Evolutionary conservation across 371 early-diverging fungal species (phyloP), one percentile per base, ranked within the genome.

Genomic region (Choanephora cucurbitarum): DNA sequence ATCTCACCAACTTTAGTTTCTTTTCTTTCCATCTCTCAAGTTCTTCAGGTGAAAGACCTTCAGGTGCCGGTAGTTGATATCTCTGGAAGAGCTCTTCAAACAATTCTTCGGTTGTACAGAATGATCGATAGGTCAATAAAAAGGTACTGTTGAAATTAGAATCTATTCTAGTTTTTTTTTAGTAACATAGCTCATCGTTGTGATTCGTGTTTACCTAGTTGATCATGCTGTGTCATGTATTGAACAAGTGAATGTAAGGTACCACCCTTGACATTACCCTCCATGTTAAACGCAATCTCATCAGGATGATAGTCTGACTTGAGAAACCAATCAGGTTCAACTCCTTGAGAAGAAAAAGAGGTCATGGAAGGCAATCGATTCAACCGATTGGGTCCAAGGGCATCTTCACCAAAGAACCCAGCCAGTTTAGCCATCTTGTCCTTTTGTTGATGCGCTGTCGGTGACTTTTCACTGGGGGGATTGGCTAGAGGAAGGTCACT

Each of bases 241-340:
- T 95, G 95, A 3, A 95, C 83, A 5, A 97, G 77, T 0, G 91
- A 89, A 7, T 72, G 60, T 14, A 95, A 66, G 2, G 94, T 92
- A 21, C 96, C 96, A 49, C 96, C 96, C 64, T 89, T 90, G 48
- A 97, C 94, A 56, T 87, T 82, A 3, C 90, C 91, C 49, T 97
- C 96, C 75, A 84, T 77, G 69, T 87, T 91, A 64, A 94, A 85
- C 1, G 91, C 63, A 44, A 97, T 80, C 32, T 91, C 93, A 21
- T 79, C 71, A 4, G 81, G 72, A 5, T 73, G 64, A 51, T 90
- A 87, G 69, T 94, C 93, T 52, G 89, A 79, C 10, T 70, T 69
- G 24, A 95, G 77, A 55, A 79, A 96, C 60, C 60, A 60, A 3
- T 52, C 45, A 0, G 23, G 17, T 10, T 51, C 60, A 24, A 0